A percentile compares a stretch with the other conserved stretches of the same genome.
Evolutionary conservation across 2,329 filamentous ascomycete genomes (phyloP).

Genomic region (Pseudogymnoascus sp.): DNA sequence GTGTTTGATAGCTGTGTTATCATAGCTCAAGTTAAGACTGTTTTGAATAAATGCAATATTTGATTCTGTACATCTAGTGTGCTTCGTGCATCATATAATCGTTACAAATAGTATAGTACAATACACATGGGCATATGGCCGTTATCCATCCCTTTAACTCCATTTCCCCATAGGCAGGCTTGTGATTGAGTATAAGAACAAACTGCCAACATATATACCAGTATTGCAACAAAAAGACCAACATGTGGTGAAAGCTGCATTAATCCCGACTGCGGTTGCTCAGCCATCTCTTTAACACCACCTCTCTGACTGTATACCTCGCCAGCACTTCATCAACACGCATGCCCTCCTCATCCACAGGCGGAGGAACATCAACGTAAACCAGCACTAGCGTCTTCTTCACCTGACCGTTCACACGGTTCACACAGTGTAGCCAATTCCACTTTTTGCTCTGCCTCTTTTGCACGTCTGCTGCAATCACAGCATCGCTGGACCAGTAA

Average conservation of each 20-base stretch:
- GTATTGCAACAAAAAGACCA: background rate
- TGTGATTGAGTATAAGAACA: background rate
- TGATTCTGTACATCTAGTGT: background rate
- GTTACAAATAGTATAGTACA: slow-evolving; percentile 1
- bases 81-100: background rate
- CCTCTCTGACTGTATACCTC: slow-evolving; percentile 69
- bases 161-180: background rate
- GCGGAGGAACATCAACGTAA: slow-evolving; percentile 84
- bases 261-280: slow-evolving; percentile 59
- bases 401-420: slow-evolving; percentile 82
- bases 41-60: background rate
- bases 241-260: background rate
- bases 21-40: background rate
- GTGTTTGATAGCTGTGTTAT: background rate
- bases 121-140: background rate
- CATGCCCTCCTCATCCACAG: slow-evolving; percentile 38
- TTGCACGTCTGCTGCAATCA: slow-evolving; percentile 43
- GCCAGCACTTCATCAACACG: slow-evolving; percentile 58
- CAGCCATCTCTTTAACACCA: slow-evolving; percentile 75
- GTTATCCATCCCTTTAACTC: background rate
- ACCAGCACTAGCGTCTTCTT: slow-evolving; percentile 82
- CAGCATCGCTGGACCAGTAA: slow-evolving; percentile 54
- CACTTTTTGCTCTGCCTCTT: slow-evolving; percentile 49
- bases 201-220: background rate
- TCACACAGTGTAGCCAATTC: slow-evolving; percentile 83